Evolutionary conservation across 768 basidiomycete genomes (phyloP), one percentile per base, ranked within the genome.

Genomic region (Termitomyces sp.): DNA sequence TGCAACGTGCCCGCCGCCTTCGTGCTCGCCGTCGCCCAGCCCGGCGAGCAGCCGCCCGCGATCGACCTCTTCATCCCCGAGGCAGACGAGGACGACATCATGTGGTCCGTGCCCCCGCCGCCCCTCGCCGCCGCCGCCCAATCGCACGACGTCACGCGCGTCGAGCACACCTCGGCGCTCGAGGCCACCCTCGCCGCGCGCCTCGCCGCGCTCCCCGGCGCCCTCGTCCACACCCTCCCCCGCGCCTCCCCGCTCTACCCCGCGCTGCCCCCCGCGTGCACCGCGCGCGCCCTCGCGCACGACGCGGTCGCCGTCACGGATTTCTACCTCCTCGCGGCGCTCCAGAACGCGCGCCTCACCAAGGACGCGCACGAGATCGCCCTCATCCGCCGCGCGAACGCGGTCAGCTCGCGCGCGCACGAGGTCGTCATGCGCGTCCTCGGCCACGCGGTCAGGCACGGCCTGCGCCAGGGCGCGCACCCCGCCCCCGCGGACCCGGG

Each of bases 341-440:
- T 98, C n/a, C 92, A 95, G 61, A 78, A 72, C 20, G 86, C 93
- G 18, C 81, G 96, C 8, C 73, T 98, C 37, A 85, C 80, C 59
- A 98, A 98, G 73, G 86, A 87, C 34, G 67, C 73, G 5, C 68
- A 77, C 45, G 96, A 98, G 71, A 83, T 98, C 52, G 77, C 76
- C 9, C 72, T 81, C 54, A 94, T 98, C 67, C 77, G 79, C 55
- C 81, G 81, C 53, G 96, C 96, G 0, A 94, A 92, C 66, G 79
- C 81, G 54, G 93, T 98, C 63, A 92, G 90, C 64, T 92, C 90
- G 0, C 79, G 86, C 3, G 96, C 96, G 5, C 96, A 98, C 62
- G 92, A 94, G 71, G 81, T 85, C 7, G 84, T 98, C 51, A 98
- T 98, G 96, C 80, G 91, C 8, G 86, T 96, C 9, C 80, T 97